Evolutionary conservation across 1,284 basidiomycete genomes (phyloP), one percentile per base, ranked within the genome.

Genomic region (Irpex sp.): DNA sequence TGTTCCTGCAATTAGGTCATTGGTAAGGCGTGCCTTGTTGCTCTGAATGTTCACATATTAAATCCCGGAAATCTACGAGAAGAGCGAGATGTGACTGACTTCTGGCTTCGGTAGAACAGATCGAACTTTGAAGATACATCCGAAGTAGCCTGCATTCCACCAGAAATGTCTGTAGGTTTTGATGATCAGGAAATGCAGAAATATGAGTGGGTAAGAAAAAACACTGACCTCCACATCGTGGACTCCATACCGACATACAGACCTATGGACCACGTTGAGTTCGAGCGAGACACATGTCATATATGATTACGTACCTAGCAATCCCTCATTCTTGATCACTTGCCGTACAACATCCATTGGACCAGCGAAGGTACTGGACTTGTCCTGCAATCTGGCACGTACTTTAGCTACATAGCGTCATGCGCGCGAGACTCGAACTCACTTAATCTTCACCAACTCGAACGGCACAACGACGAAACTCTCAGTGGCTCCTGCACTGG

Each of bases 71-170:
- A 57, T 31, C 47, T 62, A 68, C 19, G 19, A 57, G 19, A 51
- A 43, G 11, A 43, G 11, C 11, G 49, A 26, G 26, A 17, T 19
- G 33, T 1, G 36, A 64, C 79, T 60, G 67, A 93, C 93, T 77
- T 92, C 83, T 11, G 96, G 84, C 74, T 94, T 94, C 58, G 96
- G 95, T 56, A 99, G 79, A 65, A 95, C 65, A 0, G 81, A 72
- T 65, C 89, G 86, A 62, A 97, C 88, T 76, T 92, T 90, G 81
- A 89, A 90, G 73, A 98, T 98, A 67, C 88, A 89, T 36, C 90
- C 95, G 70, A 97, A 97, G 81, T 95, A 97, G 21, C 95, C 95
- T 56, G 94, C 96, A 72, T 98, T 94, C 91, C 92, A 93, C 84
- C 87, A 92, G 50, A 93, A 70, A 73, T 95, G 91, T 75, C 93